Percentiles rank a stretch among this genome's conserved stretches.
Evolutionary conservation across 2,329 filamentous ascomycete species (phyloP).

Genomic region (Pseudogymnoascus sp.): DNA sequence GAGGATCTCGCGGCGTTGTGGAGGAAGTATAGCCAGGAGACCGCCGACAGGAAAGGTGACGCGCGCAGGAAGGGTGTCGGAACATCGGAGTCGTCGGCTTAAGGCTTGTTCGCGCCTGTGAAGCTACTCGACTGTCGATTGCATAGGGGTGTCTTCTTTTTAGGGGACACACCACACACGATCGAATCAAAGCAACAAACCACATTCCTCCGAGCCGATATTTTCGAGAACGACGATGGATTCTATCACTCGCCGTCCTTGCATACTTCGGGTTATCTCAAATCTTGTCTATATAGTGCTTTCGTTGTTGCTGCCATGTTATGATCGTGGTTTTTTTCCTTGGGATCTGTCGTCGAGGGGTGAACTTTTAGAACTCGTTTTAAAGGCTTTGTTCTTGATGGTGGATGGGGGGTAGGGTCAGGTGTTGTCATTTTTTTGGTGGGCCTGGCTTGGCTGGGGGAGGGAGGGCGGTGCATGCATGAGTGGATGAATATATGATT

Average conservation of each 20-base stretch:
- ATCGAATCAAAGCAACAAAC: neutral
- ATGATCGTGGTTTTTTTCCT: too few relatives aligned
- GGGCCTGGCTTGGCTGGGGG: neutral
- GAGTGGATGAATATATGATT: neutral
- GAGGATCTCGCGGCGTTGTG: conserved; percentile 33
- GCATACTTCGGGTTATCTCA: too few relatives aligned
- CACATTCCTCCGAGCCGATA: too few relatives aligned
- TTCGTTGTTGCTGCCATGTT: too few relatives aligned
- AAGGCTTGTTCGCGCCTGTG: neutral
- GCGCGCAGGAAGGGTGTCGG: conserved; percentile 27
- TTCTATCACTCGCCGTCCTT: too few relatives aligned
- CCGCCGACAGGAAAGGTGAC: conserved; percentile 22
- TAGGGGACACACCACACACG: neutral
- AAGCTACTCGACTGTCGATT: neutral
- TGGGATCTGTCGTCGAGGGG: too few relatives aligned
- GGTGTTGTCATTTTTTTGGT: neutral
- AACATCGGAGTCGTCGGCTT: conserved; percentile 14
- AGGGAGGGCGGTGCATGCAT: neutral
- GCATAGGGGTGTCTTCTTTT: neutral
- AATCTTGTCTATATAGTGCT: too few relatives aligned
- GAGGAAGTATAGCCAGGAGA: conserved; percentile 31
- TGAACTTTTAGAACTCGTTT: too few relatives aligned
- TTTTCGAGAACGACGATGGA: too few relatives aligned
- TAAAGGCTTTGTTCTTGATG: too few relatives aligned
- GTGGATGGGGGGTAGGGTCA: neutral